phyloP scores from a whole-genome alignment of 148 eudicot species.

The Arbutus unedo region DNA sequence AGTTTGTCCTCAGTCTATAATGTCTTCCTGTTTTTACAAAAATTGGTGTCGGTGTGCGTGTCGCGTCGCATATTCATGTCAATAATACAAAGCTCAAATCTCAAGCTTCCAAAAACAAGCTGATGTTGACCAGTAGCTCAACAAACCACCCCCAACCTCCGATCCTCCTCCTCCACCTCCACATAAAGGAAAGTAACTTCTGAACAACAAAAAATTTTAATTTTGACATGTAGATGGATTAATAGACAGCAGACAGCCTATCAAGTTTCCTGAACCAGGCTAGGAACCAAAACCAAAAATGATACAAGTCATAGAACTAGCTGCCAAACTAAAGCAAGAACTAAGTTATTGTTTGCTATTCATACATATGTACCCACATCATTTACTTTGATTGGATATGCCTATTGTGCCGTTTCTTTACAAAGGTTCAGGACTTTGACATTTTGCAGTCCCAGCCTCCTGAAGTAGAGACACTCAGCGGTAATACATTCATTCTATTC shows the following conservation, averaged over 20 bases:
- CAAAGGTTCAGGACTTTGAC: not conserved
- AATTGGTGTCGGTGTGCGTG: not conserved
- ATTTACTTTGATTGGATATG: not conserved
- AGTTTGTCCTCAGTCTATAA: not conserved
- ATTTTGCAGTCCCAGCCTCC: not conserved
- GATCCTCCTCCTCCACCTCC: no score
- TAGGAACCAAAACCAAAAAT: not conserved
- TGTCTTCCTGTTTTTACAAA: not conserved
- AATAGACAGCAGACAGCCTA: not conserved
- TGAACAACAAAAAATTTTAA: not conserved
- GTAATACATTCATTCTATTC: not conserved
- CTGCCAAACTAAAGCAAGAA: no score
- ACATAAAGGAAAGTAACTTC: not conserved
- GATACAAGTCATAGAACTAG: not conserved
- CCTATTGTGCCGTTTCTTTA: not conserved
- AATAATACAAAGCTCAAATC: not conserved
- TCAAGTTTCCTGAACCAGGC: not conserved
- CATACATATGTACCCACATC: not conserved
- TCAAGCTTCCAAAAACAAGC: not conserved
- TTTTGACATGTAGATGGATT: not conserved
- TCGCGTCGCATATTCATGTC: not conserved
- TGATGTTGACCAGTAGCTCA: not conserved
- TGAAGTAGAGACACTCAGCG: not conserved
- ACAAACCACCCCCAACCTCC: no score
- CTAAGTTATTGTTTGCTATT: not conserved